phyloP scores from a whole-genome alignment of 2,329 filamentous ascomycete genomes.

The Cladosporium sp. region DNA sequence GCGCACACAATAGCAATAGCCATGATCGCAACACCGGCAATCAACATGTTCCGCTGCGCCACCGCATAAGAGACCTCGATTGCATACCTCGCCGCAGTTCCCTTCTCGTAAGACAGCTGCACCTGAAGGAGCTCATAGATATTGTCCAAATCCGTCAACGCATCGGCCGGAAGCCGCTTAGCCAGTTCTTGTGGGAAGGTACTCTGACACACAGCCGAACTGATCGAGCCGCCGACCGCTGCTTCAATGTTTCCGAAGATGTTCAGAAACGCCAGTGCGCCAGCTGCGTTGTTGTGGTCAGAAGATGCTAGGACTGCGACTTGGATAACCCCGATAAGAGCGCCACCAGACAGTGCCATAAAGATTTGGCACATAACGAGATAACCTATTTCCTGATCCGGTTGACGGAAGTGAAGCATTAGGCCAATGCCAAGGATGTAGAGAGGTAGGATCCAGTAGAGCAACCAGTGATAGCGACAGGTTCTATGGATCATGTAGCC shows the following conservation, averaged over 20 bases:
- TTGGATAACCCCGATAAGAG: slow-evolving; percentile 55
- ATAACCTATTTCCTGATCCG: slow-evolving; percentile 44
- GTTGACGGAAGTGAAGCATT: slow-evolving; percentile 34
- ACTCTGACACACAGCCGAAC: slow-evolving; percentile 24
- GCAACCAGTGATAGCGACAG: slow-evolving; percentile 46
- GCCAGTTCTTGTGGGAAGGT: slow-evolving; percentile 22
- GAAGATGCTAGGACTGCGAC: slow-evolving; percentile 55
- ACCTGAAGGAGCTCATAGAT: slow-evolving; percentile 51
- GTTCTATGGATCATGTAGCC: slow-evolving; percentile 47
- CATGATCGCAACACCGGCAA: slow-evolving; percentile 26
- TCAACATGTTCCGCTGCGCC: slow-evolving; percentile 36
- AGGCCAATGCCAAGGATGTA: slow-evolving; percentile 31
- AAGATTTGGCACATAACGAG: slow-evolving; percentile 56
- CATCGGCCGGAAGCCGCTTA: slow-evolving; percentile 14
- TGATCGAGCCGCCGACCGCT: slow-evolving; percentile 48
- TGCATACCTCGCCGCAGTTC: slow-evolving; percentile 45
- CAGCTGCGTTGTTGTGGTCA: slow-evolving; percentile 22
- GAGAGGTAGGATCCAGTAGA: slow-evolving; percentile 33
- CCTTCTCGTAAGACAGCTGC: slow-evolving; percentile 52
- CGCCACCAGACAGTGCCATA: slow-evolving; percentile 55
- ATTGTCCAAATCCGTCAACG: slow-evolving; percentile 13
- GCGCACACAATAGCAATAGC: slow-evolving; percentile 14
- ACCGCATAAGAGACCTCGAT: slow-evolving; percentile 35
- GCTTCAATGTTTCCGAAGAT: slow-evolving; percentile 35
- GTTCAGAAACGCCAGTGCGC: slow-evolving; percentile 21